Evolutionary conservation across 2,329 filamentous ascomycete genomes (phyloP).

Genomic region (Arthrobotrys musiformis): DNA sequence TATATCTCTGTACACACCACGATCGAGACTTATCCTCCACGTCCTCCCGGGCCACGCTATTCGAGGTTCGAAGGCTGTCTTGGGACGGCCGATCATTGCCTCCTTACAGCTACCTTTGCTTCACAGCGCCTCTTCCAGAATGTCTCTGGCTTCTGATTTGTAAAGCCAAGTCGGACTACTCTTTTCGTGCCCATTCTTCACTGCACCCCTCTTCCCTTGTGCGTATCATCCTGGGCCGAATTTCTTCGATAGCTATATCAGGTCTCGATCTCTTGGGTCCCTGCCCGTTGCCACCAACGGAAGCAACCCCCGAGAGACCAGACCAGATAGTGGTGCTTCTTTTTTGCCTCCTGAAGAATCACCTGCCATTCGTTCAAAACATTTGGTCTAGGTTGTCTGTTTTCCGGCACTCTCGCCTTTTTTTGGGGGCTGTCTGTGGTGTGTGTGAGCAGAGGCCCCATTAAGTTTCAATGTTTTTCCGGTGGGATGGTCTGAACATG

Average conservation of each 20-base stretch:
- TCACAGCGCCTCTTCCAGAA: conserved; percentile 20
- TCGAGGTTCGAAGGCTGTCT: conserved; percentile 8
- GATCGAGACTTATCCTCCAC: neutral
- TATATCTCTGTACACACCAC: neutral
- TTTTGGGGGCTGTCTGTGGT: neutral
- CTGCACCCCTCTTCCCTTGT: neutral
- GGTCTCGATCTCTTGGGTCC: conserved; percentile 48
- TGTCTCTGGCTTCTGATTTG: conserved; percentile 45
- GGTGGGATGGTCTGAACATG: conserved; percentile 1
- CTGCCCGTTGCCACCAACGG: conserved; percentile 31
- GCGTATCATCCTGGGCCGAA: neutral
- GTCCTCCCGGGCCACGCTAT: conserved; percentile 5
- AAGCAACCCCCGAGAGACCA: conserved; percentile 18
- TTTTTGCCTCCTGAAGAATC: conserved; percentile 31
- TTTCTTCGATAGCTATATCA: conserved; percentile 50
- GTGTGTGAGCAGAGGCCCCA: too few species aligned
- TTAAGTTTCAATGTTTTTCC: conserved; percentile 10
- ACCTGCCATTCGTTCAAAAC: conserved; percentile 24
- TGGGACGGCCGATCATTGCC: conserved; percentile 46
- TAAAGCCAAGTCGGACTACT: conserved; percentile 18
- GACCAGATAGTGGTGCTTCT: conserved; percentile 11
- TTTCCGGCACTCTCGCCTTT: neutral
- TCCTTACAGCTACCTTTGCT: conserved; percentile 18
- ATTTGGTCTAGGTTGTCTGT: neutral
- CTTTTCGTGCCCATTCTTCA: conserved; percentile 16